phyloP scores from a whole-genome alignment of 176 grass and related monocot genomes.

The Melocanna baccifera region DNA sequence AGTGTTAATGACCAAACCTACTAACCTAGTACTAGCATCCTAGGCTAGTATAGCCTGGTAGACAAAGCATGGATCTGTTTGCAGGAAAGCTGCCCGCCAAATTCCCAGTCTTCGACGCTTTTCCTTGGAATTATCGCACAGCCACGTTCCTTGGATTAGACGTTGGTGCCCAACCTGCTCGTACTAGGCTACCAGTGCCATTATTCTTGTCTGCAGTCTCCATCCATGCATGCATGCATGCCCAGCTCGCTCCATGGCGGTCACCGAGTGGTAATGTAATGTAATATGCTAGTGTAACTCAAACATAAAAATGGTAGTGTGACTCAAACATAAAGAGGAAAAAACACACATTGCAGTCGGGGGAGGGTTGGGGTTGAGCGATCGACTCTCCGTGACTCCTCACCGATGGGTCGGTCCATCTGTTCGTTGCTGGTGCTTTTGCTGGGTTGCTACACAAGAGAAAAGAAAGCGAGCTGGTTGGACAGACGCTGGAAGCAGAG shows the following conservation, averaged over 20 bases:
- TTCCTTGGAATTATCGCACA: neutral
- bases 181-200: neutral
- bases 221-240: too few species aligned
- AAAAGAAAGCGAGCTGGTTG: neutral
- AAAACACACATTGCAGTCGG: neutral
- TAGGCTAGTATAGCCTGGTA: neutral
- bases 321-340: neutral
- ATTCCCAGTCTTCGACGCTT: neutral
- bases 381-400: too few species aligned
- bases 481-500: neutral
- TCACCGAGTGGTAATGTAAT: neutral
- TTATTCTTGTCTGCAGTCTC: neutral
- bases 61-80: slow-evolving; percentile 8
- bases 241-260: too few species aligned
- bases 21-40: neutral
- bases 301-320: neutral
- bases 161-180: neutral
- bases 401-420: neutral
- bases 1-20: neutral
- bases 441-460: neutral
- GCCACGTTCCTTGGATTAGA: slow-evolving; percentile 1
- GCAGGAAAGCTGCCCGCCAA: neutral
- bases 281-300: too few species aligned
- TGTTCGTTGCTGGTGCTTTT: neutral
- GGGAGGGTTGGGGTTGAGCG: neutral